phyloP scores from a whole-genome alignment of 768 basidiomycete species.

The Rhizopogon vinicolor region DNA sequence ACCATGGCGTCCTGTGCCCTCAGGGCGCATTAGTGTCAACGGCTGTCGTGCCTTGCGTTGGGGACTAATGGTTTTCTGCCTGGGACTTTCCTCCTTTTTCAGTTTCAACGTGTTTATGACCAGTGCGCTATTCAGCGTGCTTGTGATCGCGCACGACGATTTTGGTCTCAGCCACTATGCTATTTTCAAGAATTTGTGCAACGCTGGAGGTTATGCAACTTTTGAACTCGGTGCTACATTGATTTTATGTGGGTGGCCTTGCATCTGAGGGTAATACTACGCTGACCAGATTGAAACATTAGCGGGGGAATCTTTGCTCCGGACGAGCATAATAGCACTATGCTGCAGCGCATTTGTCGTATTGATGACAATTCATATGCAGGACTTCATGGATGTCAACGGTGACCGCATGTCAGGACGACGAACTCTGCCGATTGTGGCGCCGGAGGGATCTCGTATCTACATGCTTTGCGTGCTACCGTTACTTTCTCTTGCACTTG shows the following conservation, averaged over 20 bases:
- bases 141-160: slow-evolving; percentile 27
- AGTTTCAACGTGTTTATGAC: slow-evolving; percentile 10
- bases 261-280: neutral
- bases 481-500: slow-evolving; percentile 9
- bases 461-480: slow-evolving; percentile 11
- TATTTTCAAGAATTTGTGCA: slow-evolving; percentile 26
- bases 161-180: slow-evolving; percentile 18
- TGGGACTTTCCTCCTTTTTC: neutral
- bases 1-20: too few species aligned
- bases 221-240: slow-evolving; percentile 33
- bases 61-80: too few species aligned
- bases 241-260: slow-evolving; percentile 16
- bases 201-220: slow-evolving; percentile 27
- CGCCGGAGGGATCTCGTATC: slow-evolving; percentile 12
- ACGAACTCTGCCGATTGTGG: slow-evolving; percentile 24
- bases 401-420: slow-evolving; percentile 27
- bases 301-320: neutral
- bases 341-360: slow-evolving; percentile 25
- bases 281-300: neutral
- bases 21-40: too few species aligned
- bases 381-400: slow-evolving; percentile 29
- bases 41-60: too few species aligned
- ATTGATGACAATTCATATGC: slow-evolving; percentile 32
- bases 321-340: slow-evolving; percentile 15
- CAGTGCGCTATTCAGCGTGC: slow-evolving; percentile 18